Percentiles rank a stretch among this genome's conserved stretches.
Conservation (phyloP, 305 asterid genomes). For the Fraxinus platypoda region DNA sequence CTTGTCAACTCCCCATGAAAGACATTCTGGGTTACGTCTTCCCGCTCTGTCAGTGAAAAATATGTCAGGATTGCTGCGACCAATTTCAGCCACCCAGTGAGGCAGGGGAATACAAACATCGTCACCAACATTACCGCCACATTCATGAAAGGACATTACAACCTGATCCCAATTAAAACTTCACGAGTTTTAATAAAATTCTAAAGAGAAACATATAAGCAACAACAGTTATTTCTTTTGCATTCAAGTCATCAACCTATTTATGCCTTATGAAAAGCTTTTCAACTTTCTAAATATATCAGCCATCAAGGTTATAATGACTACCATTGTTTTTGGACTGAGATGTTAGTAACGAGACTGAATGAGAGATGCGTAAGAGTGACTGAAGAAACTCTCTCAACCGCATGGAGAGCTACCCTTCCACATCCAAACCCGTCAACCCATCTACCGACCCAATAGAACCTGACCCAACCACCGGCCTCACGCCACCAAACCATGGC, state of each 20-base stretch:
- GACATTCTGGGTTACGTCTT: conserved; percentile 68
- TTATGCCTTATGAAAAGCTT: conserved; percentile 3
- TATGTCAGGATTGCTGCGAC: conserved; percentile 72
- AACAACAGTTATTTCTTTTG: conserved; percentile 16
- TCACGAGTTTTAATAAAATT: conserved; percentile 21
- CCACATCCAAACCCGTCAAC: too few relatives aligned
- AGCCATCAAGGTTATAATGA: too few relatives aligned
- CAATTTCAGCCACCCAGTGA: conserved; percentile 78
- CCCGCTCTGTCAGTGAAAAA: conserved; percentile 76
- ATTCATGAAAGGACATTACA: conserved; percentile 74
- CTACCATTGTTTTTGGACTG: too few relatives aligned
- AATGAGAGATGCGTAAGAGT: too few relatives aligned
- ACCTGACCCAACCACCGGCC: too few relatives aligned
- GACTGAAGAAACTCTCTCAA: too few relatives aligned
- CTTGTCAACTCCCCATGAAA: conserved; percentile 84
- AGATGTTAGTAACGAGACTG: too few relatives aligned
- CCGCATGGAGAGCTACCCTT: too few relatives aligned
- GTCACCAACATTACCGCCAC: conserved; percentile 82
- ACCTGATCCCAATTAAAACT: conserved; percentile 48
- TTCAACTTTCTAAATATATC: conserved; percentile 11
- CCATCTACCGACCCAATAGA: too few relatives aligned
- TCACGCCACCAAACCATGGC: too few relatives aligned
- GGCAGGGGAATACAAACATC: conserved; percentile 79
- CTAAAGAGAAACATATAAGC: conserved; percentile 14
- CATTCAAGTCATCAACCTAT: conserved; percentile 3